Evolutionary conservation across 768 basidiomycete species (phyloP).

Genomic region (Mrakia hoshinonis): DNA sequence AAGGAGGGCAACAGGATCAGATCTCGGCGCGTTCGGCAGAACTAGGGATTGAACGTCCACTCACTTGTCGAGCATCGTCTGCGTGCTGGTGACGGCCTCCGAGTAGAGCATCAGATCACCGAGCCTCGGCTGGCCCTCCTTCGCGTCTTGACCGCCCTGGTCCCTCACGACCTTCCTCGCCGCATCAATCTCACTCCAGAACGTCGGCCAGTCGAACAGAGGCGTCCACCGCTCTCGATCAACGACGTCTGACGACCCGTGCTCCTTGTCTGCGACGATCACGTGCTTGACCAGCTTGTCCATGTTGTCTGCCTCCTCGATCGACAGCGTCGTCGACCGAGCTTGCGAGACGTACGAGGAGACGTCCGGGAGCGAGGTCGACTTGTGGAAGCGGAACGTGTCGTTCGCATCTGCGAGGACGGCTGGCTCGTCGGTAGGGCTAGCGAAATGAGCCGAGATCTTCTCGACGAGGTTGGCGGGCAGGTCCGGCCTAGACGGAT

Average conservation of each 20-base stretch:
- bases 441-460: conserved; percentile 31
- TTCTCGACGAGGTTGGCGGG: conserved; percentile 43
- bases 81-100: conserved; percentile 85
- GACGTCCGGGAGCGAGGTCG: conserved; percentile 12
- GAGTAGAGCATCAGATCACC: conserved; percentile 78
- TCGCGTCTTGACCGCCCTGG: not conserved
- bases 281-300: conserved; percentile 20
- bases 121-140: conserved; percentile 36
- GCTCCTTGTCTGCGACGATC: conserved; percentile 28
- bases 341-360: not conserved
- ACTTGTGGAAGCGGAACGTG: conserved; percentile 38
- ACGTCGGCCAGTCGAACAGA: conserved; percentile 58
- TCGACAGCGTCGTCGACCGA: conserved; percentile 15
- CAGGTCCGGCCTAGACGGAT: conserved; percentile 43
- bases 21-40: too few relatives aligned
- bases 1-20: not conserved
- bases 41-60: conserved; percentile 37
- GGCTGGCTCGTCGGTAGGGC: conserved; percentile 33
- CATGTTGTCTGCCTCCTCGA: conserved; percentile 23
- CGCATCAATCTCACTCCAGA: conserved; percentile 50
- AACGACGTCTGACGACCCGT: conserved; percentile 30
- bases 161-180: not conserved
- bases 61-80: conserved; percentile 87
- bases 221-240: conserved; percentile 50
- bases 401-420: conserved; percentile 61